Evolutionary conservation across 371 early-diverging fungal species (phyloP), one percentile per base, ranked within the genome.

Genomic region (Catenaria anguillulae): DNA sequence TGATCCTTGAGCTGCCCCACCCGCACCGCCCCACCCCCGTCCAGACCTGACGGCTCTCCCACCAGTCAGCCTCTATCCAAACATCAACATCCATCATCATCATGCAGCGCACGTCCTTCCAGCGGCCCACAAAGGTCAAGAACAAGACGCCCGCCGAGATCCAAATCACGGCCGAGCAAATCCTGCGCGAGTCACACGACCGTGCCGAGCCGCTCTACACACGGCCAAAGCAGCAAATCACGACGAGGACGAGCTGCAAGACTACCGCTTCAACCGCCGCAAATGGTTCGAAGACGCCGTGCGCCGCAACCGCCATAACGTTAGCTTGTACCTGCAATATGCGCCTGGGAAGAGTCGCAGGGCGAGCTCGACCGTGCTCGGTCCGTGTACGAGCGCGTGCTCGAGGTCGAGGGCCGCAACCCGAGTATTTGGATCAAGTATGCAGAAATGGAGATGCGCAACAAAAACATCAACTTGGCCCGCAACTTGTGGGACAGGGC

Each of bases 141-240:
- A 94, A 97, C 78, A 97, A 97, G 80, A 89, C 85, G 71, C 84
- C 96, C 4, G 95, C 96, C 33, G 84, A 88, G n/a, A 80, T 95
- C n/a, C 98, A 97, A 71, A 96, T 97, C 73, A 95, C 97, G 33
- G 98, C 98, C 17, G 98, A 97, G 76, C 97, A 97, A 77, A 86
- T 97, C 62, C 79, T 97, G 26, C 84, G 93, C 34, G 98, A 97
- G 75, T 91, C 94, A 24, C 84, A 85, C 65, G 93, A 91, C 67
- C 84, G 90, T 50, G 86, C 85, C 62, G 94, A 90, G 67, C 74
- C 84, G 23, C 78, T 79, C 19, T 76, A 80, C 65, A 76, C 74
- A 50, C 85, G 84, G 34, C 93, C 93, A 0, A 80, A 85, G 66
- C 96, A 94, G 73, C 87, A 87, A 76, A 90, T 96, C 64, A 78